phyloP scores from a whole-genome alignment of 2,329 filamentous ascomycete species.

The Eurotiales sp. region DNA sequence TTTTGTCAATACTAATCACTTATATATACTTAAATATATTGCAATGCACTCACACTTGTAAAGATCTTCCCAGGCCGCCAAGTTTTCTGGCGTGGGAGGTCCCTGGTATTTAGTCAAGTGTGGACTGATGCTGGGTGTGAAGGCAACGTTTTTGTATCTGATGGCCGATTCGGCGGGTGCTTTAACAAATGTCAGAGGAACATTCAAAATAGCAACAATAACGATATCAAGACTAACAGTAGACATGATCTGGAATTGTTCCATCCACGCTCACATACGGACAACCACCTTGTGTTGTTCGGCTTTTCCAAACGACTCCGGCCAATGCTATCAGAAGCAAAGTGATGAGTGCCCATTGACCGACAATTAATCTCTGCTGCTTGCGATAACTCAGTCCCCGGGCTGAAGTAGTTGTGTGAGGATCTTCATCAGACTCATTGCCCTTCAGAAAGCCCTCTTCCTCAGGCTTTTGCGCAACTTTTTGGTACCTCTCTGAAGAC shows the following conservation, averaged over 20 bases:
- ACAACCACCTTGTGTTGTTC: background rate
- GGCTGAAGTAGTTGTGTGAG: background rate
- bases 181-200: background rate
- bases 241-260: background rate
- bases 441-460: background rate
- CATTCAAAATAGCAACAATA: background rate
- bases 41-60: background rate
- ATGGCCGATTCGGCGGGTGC: background rate
- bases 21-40: background rate
- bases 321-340: background rate
- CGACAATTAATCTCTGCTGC: background rate
- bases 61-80: slow-evolving; percentile 1
- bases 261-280: background rate
- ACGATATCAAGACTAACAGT: background rate
- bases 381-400: background rate
- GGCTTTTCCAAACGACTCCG: background rate
- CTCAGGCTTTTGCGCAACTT: slow-evolving; percentile 3
- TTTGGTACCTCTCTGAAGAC: background rate
- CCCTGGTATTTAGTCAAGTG: slow-evolving; percentile 4
- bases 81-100: slow-evolving; percentile 2
- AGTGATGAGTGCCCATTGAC: background rate
- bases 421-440: background rate
- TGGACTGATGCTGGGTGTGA: background rate
- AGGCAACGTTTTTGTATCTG: background rate
- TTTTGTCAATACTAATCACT: background rate